A percentile compares a stretch with the other conserved stretches of the same genome.
These are phyloP conservation scores for Endoconidiophora polonica DNA, from an alignment of 2,329 filamentous ascomycete genomes.

Conservation along the genomic window DNA sequence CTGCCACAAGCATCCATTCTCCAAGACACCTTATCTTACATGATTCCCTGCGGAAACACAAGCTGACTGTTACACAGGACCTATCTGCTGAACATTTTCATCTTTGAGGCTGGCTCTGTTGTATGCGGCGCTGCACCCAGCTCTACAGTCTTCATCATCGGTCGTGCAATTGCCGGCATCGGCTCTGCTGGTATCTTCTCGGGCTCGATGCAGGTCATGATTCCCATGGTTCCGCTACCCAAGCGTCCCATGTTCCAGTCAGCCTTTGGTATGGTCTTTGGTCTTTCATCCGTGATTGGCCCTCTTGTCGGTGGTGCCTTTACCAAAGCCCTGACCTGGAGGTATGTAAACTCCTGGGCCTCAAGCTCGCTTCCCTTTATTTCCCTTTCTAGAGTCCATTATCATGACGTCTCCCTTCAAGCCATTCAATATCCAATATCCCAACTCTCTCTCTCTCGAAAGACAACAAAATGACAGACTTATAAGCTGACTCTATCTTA, in stretches of 20 bases:
- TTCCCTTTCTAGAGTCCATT: neutral
- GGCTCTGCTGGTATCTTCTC: slow-evolving; percentile 42
- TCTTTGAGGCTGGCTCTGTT: slow-evolving; percentile 38
- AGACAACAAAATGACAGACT: neutral
- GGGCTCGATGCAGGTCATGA: slow-evolving; percentile 38
- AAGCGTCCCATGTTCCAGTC: slow-evolving; percentile 43
- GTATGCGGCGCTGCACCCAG: slow-evolving; percentile 38
- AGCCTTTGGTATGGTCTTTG: slow-evolving; percentile 38
- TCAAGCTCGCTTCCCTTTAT: neutral
- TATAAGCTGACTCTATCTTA: neutral
- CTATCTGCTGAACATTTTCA: slow-evolving; percentile 30
- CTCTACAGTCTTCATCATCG: slow-evolving; percentile 37
- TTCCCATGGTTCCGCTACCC: slow-evolving; percentile 40
- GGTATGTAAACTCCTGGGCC: slow-evolving; percentile 17
- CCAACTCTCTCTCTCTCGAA: no score
- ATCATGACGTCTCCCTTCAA: neutral
- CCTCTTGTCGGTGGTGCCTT: slow-evolving; percentile 38
- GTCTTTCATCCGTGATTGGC: slow-evolving; percentile 35
- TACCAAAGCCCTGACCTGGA: slow-evolving; percentile 31
- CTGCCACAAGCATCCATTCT: neutral
- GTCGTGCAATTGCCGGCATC: slow-evolving; percentile 38
- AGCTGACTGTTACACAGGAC: slow-evolving; percentile 16
- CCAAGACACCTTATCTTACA: no score
- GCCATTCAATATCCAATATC: neutral
- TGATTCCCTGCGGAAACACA: neutral